Evolutionary conservation across 192 early-diverging fungal genomes (phyloP).

Genomic region (Globomyces pollinis-pini): DNA sequence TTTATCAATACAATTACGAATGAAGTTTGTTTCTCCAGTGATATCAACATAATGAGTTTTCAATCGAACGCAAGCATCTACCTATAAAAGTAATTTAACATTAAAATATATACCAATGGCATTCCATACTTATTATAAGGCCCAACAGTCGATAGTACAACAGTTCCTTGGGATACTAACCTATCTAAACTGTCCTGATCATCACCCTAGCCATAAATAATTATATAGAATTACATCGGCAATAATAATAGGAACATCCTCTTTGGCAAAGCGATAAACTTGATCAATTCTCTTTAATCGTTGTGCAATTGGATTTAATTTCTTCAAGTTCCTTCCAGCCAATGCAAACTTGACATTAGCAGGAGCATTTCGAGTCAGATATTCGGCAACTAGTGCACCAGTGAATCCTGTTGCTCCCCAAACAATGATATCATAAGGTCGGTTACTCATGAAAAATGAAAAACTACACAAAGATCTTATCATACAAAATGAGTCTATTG

Average conservation of each 20-base stretch:
- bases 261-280: neutral
- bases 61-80: conserved; percentile 55
- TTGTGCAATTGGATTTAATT: conserved; percentile 50
- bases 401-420: conserved; percentile 79
- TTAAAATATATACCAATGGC: too few relatives aligned
- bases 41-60: conserved; percentile 82
- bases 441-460: neutral
- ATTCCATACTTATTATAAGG: conserved; percentile 68
- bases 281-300: conserved; percentile 24
- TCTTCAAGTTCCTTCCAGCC: conserved; percentile 61
- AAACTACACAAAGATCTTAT: too few relatives aligned
- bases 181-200: conserved; percentile 50
- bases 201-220: too few relatives aligned
- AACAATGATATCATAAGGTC: neutral
- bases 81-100: too few relatives aligned
- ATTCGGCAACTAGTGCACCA: conserved; percentile 62
- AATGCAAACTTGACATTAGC: conserved; percentile 60
- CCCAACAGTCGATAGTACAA: conserved; percentile 78
- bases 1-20: conserved; percentile 53
- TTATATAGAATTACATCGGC: too few relatives aligned
- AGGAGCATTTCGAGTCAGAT: conserved; percentile 36
- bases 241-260: conserved; percentile 48
- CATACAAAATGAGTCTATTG: too few relatives aligned
- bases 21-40: conserved; percentile 69
- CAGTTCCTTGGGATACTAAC: conserved; percentile 51